Percentiles rank a stretch among this genome's conserved stretches.
Evolutionary conservation across 78 protist species (phyloP).

Genomic region (Protostelium mycophagum): DNA sequence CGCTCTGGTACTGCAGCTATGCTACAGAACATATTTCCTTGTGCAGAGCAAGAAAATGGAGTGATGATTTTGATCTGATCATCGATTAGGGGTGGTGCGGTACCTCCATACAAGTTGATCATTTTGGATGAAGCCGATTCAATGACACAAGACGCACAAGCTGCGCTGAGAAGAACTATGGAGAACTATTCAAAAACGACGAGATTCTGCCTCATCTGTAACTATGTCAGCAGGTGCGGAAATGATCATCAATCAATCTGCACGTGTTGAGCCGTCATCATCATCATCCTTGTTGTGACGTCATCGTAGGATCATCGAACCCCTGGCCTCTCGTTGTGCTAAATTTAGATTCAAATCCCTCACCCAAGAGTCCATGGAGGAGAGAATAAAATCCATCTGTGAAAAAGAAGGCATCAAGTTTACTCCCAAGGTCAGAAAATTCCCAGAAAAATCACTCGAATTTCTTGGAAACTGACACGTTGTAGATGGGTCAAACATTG

Average conservation of each 20-base stretch:
- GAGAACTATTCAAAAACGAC: slow-evolving; percentile 85
- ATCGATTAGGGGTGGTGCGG: slow-evolving; percentile 15
- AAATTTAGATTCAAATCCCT: slow-evolving; percentile 95
- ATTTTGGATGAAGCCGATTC: slow-evolving; percentile 98
- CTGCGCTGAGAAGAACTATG: slow-evolving; percentile 89
- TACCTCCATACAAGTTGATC: slow-evolving; percentile 81
- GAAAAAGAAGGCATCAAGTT: slow-evolving; percentile 35
- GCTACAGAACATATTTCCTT: not conserved
- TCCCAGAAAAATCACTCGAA: not conserved
- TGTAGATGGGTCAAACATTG: slow-evolving; percentile 27
- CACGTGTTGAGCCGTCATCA: not conserved
- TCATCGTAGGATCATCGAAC: slow-evolving; percentile 87
- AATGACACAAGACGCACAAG: slow-evolving; percentile 96
- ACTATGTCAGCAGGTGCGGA: slow-evolving; percentile 60
- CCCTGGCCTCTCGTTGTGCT: slow-evolving; percentile 97
- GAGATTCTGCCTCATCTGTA: slow-evolving; percentile 90
- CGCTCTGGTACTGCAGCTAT: not conserved
- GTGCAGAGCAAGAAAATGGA: not conserved
- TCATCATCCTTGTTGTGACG: not conserved
- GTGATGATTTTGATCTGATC: slow-evolving; percentile 14
- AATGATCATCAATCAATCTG: not conserved
- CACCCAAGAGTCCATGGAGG: slow-evolving; percentile 26
- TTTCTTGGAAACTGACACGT: too few species aligned
- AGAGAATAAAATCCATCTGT: slow-evolving; percentile 63
- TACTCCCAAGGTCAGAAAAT: slow-evolving; percentile 9